phyloP scores from a whole-genome alignment of 305 asterid species.

The Plantago rigida region DNA sequence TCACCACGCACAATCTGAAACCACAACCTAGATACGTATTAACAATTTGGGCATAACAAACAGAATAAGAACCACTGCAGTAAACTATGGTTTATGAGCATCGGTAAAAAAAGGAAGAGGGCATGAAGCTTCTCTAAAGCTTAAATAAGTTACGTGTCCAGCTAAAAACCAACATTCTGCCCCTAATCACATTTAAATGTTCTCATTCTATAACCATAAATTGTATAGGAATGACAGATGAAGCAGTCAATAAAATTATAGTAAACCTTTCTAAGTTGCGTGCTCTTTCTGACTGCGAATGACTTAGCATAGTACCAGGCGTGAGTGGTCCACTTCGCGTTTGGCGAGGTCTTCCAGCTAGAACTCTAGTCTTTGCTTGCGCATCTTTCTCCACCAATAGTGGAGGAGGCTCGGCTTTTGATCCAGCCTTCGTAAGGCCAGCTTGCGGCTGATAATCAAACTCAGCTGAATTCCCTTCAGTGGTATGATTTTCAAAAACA shows the following conservation, averaged over 20 bases:
- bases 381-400: conserved; percentile 58
- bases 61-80: neutral
- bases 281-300: conserved; percentile 58
- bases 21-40: neutral
- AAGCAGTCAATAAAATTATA: conserved; percentile 21
- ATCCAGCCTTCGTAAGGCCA: conserved; percentile 42
- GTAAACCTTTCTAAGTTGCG: conserved; percentile 69
- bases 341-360: conserved; percentile 65
- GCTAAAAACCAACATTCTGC: neutral
- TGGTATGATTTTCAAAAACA: conserved; percentile 33
- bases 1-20: neutral
- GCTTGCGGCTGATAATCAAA: conserved; percentile 38
- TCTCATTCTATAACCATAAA: conserved; percentile 21
- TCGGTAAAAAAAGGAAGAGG: conserved; percentile 3
- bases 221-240: conserved; percentile 23
- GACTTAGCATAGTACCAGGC: conserved; percentile 59
- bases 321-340: conserved; percentile 97
- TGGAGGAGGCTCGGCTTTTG: conserved; percentile 45
- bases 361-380: conserved; percentile 39
- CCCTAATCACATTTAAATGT: conserved; percentile 10
- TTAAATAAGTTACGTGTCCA: conserved; percentile 1
- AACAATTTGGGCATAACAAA: neutral
- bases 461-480: conserved; percentile 39
- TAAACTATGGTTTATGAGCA: conserved; percentile 3
- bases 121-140: conserved; percentile 6